Evolutionary conservation across 2,329 filamentous ascomycete species (phyloP).

Genomic region (Colletotrichum melonis): DNA sequence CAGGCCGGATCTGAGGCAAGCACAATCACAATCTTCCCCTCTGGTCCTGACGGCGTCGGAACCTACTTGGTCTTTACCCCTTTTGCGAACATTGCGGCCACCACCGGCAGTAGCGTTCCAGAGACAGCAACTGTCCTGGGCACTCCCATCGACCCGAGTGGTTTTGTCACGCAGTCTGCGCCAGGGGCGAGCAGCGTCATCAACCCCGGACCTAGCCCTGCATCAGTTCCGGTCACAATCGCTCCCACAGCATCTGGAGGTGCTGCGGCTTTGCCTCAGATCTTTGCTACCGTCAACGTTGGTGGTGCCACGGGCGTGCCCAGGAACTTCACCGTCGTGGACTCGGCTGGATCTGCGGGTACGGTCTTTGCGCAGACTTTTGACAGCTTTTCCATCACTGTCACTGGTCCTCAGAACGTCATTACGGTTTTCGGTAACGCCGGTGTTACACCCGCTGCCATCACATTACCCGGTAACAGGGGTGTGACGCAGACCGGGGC

Average conservation of each 20-base stretch:
- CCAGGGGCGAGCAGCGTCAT: background rate
- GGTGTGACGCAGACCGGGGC: background rate
- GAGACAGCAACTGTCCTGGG: conserved; percentile 6
- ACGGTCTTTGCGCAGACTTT: conserved; percentile 25
- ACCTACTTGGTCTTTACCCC: conserved; percentile 31
- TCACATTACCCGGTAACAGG: background rate
- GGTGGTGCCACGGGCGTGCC: conserved; percentile 25
- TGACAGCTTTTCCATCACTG: conserved; percentile 24
- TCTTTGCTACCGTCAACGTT: conserved; percentile 6
- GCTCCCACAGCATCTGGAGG: background rate
- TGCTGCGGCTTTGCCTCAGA: background rate
- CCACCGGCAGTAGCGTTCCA: conserved; percentile 3
- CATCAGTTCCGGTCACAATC: conserved; percentile 9
- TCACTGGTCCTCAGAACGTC: conserved; percentile 14
- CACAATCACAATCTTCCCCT: conserved; percentile 27
- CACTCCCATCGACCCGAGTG: conserved; percentile 13
- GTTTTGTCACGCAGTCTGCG: conserved; percentile 5
- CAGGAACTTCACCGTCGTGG: conserved; percentile 20
- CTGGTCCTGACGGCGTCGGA: conserved; percentile 16
- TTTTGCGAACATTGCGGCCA: background rate
- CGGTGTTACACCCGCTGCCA: conserved; percentile 8
- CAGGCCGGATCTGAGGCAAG: conserved; percentile 21
- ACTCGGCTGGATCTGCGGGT: conserved; percentile 9
- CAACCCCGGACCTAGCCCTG: conserved; percentile 13
- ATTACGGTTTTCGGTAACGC: conserved; percentile 28